Conservation (phyloP, 1,139 yeast genomes). For the Candida gigantensis region DNA sequence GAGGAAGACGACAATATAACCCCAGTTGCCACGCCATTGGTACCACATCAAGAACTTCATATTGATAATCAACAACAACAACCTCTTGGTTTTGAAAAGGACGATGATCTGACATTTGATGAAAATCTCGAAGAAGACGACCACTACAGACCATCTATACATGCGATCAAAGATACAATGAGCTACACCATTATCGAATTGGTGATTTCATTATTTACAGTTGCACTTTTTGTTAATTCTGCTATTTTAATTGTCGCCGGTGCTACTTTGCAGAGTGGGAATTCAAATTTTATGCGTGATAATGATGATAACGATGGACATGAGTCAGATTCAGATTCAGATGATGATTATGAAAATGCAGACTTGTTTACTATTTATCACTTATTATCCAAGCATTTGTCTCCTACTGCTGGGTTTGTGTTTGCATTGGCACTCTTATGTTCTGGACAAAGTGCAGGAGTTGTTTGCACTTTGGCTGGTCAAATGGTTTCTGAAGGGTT, state of each 20-base stretch:
- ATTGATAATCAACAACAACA: too few species aligned
- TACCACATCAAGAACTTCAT: conserved; percentile 9
- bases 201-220: conserved; percentile 64
- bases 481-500: conserved; percentile 97
- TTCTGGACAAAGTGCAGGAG: conserved; percentile 98
- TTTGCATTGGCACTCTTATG: conserved; percentile 90
- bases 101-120: conserved; percentile 27
- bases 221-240: conserved; percentile 78
- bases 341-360: conserved; percentile 54
- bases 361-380: conserved; percentile 85
- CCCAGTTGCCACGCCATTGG: conserved; percentile 13
- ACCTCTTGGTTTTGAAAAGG: conserved; percentile 21
- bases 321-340: conserved; percentile 49
- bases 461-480: conserved; percentile 96
- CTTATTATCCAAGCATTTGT: conserved; percentile 67
- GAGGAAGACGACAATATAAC: conserved; percentile 22
- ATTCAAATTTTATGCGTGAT: conserved; percentile 19
- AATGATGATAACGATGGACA: conserved; percentile 52
- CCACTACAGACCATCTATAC: conserved; percentile 61
- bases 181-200: conserved; percentile 68
- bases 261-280: conserved; percentile 48
- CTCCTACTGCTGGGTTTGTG: conserved; percentile 89
- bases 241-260: conserved; percentile 81
- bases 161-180: conserved; percentile 68
- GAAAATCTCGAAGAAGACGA: conserved; percentile 27